phyloP scores from a whole-genome alignment of 345 rosid species.

The Chamaenerion angustifolium region DNA sequence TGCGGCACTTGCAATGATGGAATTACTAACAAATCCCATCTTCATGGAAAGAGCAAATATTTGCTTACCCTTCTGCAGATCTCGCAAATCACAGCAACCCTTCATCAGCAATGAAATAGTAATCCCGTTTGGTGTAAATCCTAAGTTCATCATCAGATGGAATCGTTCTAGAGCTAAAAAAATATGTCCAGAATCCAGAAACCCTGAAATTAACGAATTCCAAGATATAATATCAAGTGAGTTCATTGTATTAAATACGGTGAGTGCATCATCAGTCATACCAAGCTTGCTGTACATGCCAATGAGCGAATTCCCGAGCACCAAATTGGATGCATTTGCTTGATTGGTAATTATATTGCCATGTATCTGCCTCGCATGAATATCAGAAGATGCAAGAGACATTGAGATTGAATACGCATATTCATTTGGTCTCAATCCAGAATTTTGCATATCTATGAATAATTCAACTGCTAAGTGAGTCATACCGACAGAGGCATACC shows the following conservation, averaged over 20 bases:
- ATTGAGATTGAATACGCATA: conserved; percentile 47
- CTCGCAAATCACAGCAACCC: conserved; percentile 32
- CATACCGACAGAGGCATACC: conserved; percentile 30
- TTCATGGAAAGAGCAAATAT: conserved; percentile 42
- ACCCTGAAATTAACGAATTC: conserved; percentile 51
- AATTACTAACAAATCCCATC: conserved; percentile 50
- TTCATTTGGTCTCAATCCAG: conserved; percentile 28
- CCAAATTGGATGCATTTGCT: conserved; percentile 24
- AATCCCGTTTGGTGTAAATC: conserved; percentile 37
- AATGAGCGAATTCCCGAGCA: conserved; percentile 57
- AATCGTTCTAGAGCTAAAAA: conserved; percentile 37
- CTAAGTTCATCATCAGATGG: conserved; percentile 28
- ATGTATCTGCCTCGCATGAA: conserved; percentile 49
- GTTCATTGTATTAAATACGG: conserved; percentile 38
- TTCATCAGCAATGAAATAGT: conserved; percentile 31
- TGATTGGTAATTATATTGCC: conserved; percentile 39
- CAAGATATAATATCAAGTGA: conserved; percentile 47
- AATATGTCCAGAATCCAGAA: conserved; percentile 27
- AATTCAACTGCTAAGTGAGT: conserved; percentile 18
- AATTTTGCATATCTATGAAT: conserved; percentile 40
- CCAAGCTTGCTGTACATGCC: conserved; percentile 59
- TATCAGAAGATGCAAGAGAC: conserved; percentile 26
- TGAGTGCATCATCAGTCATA: conserved; percentile 28
- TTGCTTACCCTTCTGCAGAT: conserved; percentile 59
- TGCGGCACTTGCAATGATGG: conserved; percentile 52